phyloP scores from a whole-genome alignment of 1,284 basidiomycete genomes.

The Papiliotrema nemorosa region DNA sequence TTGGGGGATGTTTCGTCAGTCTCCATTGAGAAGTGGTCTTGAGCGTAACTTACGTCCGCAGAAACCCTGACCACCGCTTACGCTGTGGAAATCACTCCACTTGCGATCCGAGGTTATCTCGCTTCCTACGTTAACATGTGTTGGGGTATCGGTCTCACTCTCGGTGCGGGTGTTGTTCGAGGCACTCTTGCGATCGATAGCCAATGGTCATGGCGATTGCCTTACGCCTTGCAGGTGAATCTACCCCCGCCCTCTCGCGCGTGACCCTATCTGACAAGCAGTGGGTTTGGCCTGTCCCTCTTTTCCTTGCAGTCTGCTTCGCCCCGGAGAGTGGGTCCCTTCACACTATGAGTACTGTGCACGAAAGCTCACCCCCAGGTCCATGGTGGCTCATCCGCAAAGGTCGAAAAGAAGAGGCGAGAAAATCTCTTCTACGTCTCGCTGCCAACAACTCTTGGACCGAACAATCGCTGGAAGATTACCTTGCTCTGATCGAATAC shows the following conservation, averaged over 20 bases:
- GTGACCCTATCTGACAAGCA: neutral
- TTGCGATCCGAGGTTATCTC: constrained; percentile 39
- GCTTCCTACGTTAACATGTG: constrained; percentile 35
- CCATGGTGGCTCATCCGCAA: constrained; percentile 41
- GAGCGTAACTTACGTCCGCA: too few relatives aligned
- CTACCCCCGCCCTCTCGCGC: too few relatives aligned
- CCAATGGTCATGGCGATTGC: constrained; percentile 11
- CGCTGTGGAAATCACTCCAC: constrained; percentile 40
- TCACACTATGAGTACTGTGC: too few relatives aligned
- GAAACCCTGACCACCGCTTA: constrained; percentile 22
- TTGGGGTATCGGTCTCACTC: constrained; percentile 35
- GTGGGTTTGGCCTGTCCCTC: constrained; percentile 5
- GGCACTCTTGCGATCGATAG: constrained; percentile 25
- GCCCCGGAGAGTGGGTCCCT: constrained; percentile 35
- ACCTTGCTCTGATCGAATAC: constrained; percentile 50
- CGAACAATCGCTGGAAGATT: constrained; percentile 37
- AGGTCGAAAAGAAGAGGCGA: constrained; percentile 52
- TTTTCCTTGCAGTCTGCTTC: constrained; percentile 11
- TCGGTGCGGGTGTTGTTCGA: constrained; percentile 34
- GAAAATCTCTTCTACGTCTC: constrained; percentile 47
- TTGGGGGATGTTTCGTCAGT: constrained; percentile 39
- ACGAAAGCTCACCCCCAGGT: too few relatives aligned
- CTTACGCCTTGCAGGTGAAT: constrained; percentile 19
- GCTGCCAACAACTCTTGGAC: constrained; percentile 42
- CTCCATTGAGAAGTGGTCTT: too few relatives aligned